These are phyloP conservation scores for Bonia amplexicaulis DNA, from an alignment of 176 grass and related monocot genomes.

Conservation along the genomic window DNA sequence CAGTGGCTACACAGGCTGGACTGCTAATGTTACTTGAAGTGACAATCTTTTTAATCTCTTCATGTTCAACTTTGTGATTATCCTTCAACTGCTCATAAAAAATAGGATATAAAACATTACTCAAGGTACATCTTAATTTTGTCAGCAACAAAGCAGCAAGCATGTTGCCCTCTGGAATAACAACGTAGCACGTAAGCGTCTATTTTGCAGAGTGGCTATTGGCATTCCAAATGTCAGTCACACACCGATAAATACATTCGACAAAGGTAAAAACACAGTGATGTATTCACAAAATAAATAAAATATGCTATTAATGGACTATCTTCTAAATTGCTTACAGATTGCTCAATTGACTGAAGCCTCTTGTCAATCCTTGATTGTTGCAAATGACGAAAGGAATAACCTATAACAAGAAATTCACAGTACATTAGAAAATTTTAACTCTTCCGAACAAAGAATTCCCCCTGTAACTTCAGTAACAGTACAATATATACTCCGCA, in stretches of 20 bases:
- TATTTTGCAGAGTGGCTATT: background rate
- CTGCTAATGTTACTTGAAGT: slow-evolving; percentile 56
- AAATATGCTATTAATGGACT: background rate
- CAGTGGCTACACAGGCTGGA: slow-evolving; percentile 67
- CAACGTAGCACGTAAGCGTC: background rate
- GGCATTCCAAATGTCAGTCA: background rate
- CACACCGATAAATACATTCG: background rate
- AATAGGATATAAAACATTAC: background rate
- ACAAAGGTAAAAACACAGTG: background rate
- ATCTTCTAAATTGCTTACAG: slow-evolving; percentile 57
- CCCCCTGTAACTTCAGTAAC: background rate
- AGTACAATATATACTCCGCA: background rate
- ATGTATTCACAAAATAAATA: background rate
- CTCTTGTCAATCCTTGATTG: slow-evolving; percentile 72
- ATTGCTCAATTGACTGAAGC: slow-evolving; percentile 73
- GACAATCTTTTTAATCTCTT: slow-evolving; percentile 90
- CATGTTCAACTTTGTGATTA: slow-evolving; percentile 56
- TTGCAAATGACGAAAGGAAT: slow-evolving; percentile 68
- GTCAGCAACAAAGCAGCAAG: background rate
- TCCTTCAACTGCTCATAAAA: slow-evolving; percentile 53
- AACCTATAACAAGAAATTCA: slow-evolving; percentile 38
- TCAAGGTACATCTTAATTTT: background rate
- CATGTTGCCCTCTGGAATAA: background rate
- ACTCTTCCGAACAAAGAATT: background rate
- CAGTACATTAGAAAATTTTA: background rate